These are phyloP conservation scores for Penicilliopsis zonata DNA, from an alignment of 495 filamentous ascomycete species.

Conservation along the genomic window DNA sequence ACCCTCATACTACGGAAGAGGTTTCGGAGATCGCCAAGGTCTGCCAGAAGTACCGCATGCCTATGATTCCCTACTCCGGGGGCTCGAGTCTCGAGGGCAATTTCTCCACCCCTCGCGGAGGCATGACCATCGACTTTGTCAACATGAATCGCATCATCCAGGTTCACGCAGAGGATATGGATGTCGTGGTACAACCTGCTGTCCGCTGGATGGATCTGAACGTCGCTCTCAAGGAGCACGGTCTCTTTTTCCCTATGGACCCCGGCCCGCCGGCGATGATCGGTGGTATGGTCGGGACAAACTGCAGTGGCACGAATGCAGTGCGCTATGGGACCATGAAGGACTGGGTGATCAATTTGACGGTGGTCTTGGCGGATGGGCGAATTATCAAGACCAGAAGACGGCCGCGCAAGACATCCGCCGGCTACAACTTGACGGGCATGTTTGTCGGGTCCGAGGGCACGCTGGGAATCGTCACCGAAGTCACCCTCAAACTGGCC, in stretches of 20 bases:
- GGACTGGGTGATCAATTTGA: constrained; percentile 87
- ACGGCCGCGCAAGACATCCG: constrained; percentile 57
- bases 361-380: constrained; percentile 86
- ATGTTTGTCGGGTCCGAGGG: constrained; percentile 89
- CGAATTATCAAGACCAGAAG: constrained; percentile 72
- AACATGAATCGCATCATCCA: constrained; percentile 73
- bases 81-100: constrained; percentile 83
- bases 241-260: constrained; percentile 84
- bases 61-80: constrained; percentile 76
- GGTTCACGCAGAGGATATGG: constrained; percentile 79
- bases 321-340: constrained; percentile 94
- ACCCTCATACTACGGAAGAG: constrained; percentile 66
- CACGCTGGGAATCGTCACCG: constrained; percentile 80
- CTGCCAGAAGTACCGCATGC: constrained; percentile 72
- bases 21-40: constrained; percentile 69
- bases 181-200: constrained; percentile 80
- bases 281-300: constrained; percentile 92
- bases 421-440: constrained; percentile 78
- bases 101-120: constrained; percentile 75
- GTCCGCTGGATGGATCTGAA: constrained; percentile 91
- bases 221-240: constrained; percentile 57
- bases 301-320: constrained; percentile 87
- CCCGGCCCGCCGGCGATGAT: constrained; percentile 67
- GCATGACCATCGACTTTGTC: constrained; percentile 80
- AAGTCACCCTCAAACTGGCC: constrained; percentile 73